Conservation (phyloP, 352 stramenopile species). For the Pseudoperonospora humuli region DNA sequence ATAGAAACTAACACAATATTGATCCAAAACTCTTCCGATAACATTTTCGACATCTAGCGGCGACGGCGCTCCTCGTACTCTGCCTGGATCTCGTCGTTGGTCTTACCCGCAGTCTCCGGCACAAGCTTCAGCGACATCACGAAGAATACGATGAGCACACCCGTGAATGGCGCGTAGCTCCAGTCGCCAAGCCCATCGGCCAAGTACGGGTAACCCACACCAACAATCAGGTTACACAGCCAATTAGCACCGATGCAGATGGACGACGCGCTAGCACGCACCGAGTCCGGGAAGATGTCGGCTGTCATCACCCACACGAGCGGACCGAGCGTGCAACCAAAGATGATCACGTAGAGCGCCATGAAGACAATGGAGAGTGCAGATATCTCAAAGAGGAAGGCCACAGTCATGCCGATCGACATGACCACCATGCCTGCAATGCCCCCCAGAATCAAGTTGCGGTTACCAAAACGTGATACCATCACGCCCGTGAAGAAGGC, state of each 20-base stretch:
- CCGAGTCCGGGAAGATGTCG: constrained; percentile 21
- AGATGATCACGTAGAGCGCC: constrained; percentile 36
- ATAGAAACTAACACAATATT: constrained; percentile 20
- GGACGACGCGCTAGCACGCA: constrained; percentile 25
- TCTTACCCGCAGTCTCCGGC: constrained; percentile 41
- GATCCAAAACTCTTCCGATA: constrained; percentile 2
- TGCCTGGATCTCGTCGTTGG: constrained; percentile 43
- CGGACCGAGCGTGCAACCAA: constrained; percentile 38
- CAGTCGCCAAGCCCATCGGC: constrained; percentile 26
- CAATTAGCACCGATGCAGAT: constrained; percentile 37
- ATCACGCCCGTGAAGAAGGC: constrained; percentile 27
- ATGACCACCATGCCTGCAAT: constrained; percentile 40
- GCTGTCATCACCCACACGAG: constrained; percentile 28
- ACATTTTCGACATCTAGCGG: background rate
- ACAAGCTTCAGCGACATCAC: constrained; percentile 34
- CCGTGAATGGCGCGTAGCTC: constrained; percentile 31
- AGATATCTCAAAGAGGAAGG: constrained; percentile 29
- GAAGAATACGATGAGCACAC: constrained; percentile 31
- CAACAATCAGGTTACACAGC: constrained; percentile 40
- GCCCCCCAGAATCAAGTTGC: constrained; percentile 45
- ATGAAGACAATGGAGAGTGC: constrained; percentile 39
- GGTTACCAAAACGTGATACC: constrained; percentile 36
- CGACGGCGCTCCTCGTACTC: constrained; percentile 27
- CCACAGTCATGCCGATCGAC: constrained; percentile 38
- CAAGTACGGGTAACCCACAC: constrained; percentile 35